Conservation (phyloP, 805 yeast genomes). For the Cyberlindnera bimundalis region DNA sequence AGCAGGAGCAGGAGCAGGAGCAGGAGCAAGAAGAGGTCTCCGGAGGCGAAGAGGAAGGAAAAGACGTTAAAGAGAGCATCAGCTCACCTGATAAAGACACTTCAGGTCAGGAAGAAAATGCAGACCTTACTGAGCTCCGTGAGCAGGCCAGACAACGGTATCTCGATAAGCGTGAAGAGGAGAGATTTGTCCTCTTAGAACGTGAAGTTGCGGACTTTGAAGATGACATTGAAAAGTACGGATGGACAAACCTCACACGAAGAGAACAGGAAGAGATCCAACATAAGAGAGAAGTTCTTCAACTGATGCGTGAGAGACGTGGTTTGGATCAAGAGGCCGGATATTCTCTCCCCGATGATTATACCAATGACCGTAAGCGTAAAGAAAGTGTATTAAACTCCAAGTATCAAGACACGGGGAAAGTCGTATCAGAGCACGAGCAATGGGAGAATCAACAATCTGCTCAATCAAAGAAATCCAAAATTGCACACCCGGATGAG, state of each 20-base stretch:
- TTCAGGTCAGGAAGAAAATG: constrained; percentile 4
- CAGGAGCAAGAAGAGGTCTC: too few species aligned
- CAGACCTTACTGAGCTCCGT: constrained; percentile 34
- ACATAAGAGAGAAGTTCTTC: constrained; percentile 47
- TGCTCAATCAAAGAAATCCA: constrained; percentile 17
- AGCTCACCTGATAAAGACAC: too few species aligned
- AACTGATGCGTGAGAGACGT: constrained; percentile 39
- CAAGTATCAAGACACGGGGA: constrained; percentile 38
- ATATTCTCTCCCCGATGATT: constrained; percentile 57
- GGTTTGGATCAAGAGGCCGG: constrained; percentile 32
- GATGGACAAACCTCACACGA: constrained; percentile 50
- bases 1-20: background rate
- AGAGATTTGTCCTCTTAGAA: constrained; percentile 40
- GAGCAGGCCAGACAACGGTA: constrained; percentile 47
- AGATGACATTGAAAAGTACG: constrained; percentile 44
- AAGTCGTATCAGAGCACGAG: constrained; percentile 23
- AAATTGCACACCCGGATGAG: constrained; percentile 36
- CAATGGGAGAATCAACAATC: constrained; percentile 25
- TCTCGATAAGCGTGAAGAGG: constrained; percentile 45
- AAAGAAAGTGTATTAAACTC: constrained; percentile 49
- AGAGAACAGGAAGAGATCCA: constrained; percentile 50
- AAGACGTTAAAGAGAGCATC: too few species aligned
- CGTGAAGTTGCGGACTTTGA: constrained; percentile 49
- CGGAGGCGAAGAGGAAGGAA: too few species aligned
- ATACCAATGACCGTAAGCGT: constrained; percentile 49